These are phyloP conservation scores for Ceratobasidium sp. DNA, from an alignment of 1,284 basidiomycete genomes.

Conservation along the genomic window DNA sequence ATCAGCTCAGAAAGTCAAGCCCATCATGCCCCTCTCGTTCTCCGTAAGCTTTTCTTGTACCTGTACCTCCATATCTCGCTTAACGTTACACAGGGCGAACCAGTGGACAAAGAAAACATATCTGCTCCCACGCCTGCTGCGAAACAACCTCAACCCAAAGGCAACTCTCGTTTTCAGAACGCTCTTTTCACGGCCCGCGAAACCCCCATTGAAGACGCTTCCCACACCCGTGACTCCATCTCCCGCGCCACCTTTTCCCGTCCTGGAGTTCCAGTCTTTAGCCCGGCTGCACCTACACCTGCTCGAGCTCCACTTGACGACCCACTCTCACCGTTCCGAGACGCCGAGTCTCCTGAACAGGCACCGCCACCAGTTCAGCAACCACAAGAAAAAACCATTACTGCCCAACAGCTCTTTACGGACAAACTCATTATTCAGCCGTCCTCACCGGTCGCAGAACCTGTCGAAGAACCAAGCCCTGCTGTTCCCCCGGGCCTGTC, in stretches of 20 bases:
- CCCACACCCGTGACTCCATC: constrained; percentile 38
- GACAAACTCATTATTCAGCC: constrained; percentile 14
- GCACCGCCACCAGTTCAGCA: background rate
- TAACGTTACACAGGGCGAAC: constrained; percentile 8
- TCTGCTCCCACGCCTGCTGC: constrained; percentile 56
- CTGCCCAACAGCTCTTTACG: constrained; percentile 23
- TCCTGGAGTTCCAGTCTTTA: constrained; percentile 33
- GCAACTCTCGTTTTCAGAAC: constrained; percentile 21
- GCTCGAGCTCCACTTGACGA: constrained; percentile 25
- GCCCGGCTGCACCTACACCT: constrained; percentile 12
- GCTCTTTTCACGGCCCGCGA: constrained; percentile 52
- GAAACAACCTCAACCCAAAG: constrained; percentile 52
- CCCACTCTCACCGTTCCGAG: constrained; percentile 30
- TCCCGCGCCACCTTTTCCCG: constrained; percentile 26
- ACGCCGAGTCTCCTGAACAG: constrained; percentile 19
- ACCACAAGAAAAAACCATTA: constrained; percentile 15
- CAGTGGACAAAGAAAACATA: constrained; percentile 57
- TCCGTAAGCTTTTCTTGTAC: constrained; percentile 58
- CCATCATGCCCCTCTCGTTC: constrained; percentile 59
- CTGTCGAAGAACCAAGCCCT: constrained; percentile 7
- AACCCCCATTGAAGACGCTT: constrained; percentile 10
- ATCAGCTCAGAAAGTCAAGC: constrained; percentile 49
- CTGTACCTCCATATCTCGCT: constrained; percentile 19
- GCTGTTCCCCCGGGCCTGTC: constrained; percentile 39
- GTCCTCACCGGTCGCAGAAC: constrained; percentile 8